Percentiles rank a stretch among this genome's conserved stretches.
Evolutionary conservation across 805 yeast genomes (phyloP).

Genomic region (Ogataea corticis): DNA sequence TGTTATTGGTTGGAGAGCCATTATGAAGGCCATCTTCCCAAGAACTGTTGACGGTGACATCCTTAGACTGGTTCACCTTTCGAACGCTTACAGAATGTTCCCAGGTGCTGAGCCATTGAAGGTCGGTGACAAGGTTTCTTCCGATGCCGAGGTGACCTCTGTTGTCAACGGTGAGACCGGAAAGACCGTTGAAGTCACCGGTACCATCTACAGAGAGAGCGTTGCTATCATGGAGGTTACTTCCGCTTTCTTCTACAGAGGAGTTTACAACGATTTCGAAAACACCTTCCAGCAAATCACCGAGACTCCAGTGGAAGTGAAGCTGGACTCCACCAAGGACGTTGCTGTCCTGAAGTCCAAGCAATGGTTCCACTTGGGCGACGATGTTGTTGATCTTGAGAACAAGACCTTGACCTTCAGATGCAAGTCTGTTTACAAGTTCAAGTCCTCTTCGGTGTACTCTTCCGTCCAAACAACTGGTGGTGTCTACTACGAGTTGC

Average conservation of each 20-base stretch:
- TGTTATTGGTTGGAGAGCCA: slow-evolving; percentile 97
- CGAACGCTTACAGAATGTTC: slow-evolving; percentile 90
- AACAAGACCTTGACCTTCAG: slow-evolving; percentile 85
- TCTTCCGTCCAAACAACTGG: slow-evolving; percentile 83
- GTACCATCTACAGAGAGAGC: slow-evolving; percentile 76
- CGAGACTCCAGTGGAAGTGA: slow-evolving; percentile 84
- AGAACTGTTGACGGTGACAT: slow-evolving; percentile 94
- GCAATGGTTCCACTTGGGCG: slow-evolving; percentile 94
- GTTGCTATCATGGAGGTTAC: slow-evolving; percentile 89
- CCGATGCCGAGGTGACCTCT: slow-evolving; percentile 82
- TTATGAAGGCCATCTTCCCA: slow-evolving; percentile 98
- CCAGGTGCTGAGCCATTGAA: slow-evolving; percentile 90
- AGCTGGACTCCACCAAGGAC: slow-evolving; percentile 75
- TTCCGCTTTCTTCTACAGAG: slow-evolving; percentile 96
- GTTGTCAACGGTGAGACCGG: slow-evolving; percentile 92
- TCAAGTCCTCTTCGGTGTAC: slow-evolving; percentile 73
- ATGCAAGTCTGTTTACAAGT: slow-evolving; percentile 79
- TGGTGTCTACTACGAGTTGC: slow-evolving; percentile 81
- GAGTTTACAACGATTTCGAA: slow-evolving; percentile 81
- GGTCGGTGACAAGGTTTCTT: slow-evolving; percentile 81
- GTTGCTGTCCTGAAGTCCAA: slow-evolving; percentile 91
- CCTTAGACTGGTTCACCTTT: slow-evolving; percentile 88
- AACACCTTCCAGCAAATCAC: slow-evolving; percentile 87
- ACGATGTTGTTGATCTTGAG: slow-evolving; percentile 65
- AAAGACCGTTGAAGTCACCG: slow-evolving; percentile 93